Conservation (phyloP, 768 basidiomycete genomes). For the Amanita rubescens region DNA sequence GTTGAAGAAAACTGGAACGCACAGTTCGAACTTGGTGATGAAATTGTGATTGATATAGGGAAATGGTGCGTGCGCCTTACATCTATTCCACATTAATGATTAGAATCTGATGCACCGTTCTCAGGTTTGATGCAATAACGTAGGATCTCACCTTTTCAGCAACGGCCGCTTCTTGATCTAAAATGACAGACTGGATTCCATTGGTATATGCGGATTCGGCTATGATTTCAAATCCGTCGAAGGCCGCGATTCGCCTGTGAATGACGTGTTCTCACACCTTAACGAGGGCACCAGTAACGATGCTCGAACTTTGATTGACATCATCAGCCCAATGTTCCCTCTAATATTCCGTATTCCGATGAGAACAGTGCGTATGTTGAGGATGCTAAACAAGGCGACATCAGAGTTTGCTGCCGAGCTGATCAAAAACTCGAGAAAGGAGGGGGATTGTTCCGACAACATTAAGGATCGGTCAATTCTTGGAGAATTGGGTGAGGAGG, state of each 20-base stretch:
- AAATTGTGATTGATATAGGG: too few relatives aligned
- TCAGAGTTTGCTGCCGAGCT: background rate
- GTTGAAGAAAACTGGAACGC: too few relatives aligned
- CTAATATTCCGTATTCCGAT: background rate
- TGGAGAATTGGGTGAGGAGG: background rate
- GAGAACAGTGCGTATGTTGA: background rate
- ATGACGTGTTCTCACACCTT: background rate
- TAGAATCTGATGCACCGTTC: too few relatives aligned
- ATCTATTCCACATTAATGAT: background rate
- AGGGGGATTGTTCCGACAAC: background rate
- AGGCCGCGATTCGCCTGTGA: background rate
- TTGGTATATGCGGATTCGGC: background rate
- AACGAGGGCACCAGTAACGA: background rate
- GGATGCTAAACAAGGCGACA: background rate
- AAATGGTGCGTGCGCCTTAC: slow-evolving; percentile 18
- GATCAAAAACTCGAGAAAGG: background rate
- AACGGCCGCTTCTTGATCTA: too few relatives aligned
- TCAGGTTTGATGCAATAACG: slow-evolving; percentile 41
- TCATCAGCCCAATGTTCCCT: background rate
- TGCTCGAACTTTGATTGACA: background rate
- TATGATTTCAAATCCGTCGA: background rate
- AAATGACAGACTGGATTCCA: too few relatives aligned
- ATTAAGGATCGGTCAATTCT: background rate
- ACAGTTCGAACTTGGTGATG: too few relatives aligned
- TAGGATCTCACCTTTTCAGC: slow-evolving; percentile 11